phyloP scores from a whole-genome alignment of 257 asterid genomes.

The Penstemon eatonii region DNA sequence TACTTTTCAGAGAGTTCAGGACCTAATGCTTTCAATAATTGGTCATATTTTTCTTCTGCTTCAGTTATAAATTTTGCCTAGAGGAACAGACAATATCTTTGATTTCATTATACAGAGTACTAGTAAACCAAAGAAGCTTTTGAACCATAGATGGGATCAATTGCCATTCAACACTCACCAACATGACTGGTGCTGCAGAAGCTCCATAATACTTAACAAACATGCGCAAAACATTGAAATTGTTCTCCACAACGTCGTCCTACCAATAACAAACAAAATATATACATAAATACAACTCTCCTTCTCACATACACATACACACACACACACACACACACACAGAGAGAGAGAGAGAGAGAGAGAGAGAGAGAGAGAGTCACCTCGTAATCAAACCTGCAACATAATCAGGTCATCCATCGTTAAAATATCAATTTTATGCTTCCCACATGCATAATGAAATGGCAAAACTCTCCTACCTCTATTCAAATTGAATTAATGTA shows the following conservation, averaged over 20 bases:
- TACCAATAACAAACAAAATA: conserved; percentile 24
- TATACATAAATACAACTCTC: neutral
- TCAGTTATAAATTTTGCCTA: conserved; percentile 75
- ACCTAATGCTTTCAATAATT: conserved; percentile 52
- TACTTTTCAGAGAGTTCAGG: conserved; percentile 53
- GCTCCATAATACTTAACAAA: conserved; percentile 74
- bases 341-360: conserved; percentile 11
- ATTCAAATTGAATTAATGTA: neutral
- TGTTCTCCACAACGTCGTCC: conserved; percentile 81
- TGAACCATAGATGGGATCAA: neutral
- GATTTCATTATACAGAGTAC: neutral
- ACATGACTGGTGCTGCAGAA: conserved; percentile 70
- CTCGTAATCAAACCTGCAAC: conserved; percentile 89
- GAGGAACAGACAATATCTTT: neutral
- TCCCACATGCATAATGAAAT: conserved; percentile 42
- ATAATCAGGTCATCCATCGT: conserved; percentile 36
- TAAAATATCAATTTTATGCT: conserved; percentile 32
- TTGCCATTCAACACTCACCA: conserved; percentile 52
- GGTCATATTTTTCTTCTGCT: conserved; percentile 72
- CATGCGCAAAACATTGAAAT: conserved; percentile 87
- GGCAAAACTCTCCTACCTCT: conserved; percentile 9
- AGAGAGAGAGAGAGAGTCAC: conserved; percentile 39
- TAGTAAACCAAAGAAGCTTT: neutral
- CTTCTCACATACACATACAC: neutral
- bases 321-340: neutral